These are phyloP conservation scores for Phalaenopsis aphrodite DNA, from an alignment of 106 monocot species.

Conservation along the genomic window DNA sequence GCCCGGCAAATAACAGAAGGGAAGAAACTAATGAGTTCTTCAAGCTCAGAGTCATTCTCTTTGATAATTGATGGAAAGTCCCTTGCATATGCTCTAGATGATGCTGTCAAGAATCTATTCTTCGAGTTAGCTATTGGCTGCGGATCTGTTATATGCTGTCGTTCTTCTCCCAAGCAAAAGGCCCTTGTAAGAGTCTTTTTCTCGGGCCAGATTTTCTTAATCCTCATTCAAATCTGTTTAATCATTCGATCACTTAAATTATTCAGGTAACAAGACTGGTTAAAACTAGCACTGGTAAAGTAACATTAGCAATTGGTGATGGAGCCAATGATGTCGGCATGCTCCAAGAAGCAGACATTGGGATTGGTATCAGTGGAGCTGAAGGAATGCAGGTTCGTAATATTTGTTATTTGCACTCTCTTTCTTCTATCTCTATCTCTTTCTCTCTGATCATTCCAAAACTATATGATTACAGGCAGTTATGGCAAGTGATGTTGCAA, in stretches of 20 bases:
- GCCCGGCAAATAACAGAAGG: constrained; percentile 59
- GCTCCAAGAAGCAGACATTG: constrained; percentile 99
- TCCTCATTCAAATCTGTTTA: background rate
- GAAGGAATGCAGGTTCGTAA: constrained; percentile 93
- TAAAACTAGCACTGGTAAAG: constrained; percentile 56
- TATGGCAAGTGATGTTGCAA: constrained; percentile 63
- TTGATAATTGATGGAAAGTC: constrained; percentile 91
- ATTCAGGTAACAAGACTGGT: constrained; percentile 88
- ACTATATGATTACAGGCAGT: constrained; percentile 50
- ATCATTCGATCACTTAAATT: background rate
- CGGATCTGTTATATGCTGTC: constrained; percentile 95
- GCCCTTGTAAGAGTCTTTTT: constrained; percentile 57
- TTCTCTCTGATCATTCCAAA: background rate
- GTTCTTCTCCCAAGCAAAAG: constrained; percentile 92
- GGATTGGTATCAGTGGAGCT: constrained; percentile 85
- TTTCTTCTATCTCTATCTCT: background rate
- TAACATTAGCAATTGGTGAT: constrained; percentile 82
- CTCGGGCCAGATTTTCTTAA: background rate
- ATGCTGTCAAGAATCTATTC: constrained; percentile 52
- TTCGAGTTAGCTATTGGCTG: constrained; percentile 59
- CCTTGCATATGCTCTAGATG: constrained; percentile 70
- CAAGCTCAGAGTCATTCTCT: constrained; percentile 47
- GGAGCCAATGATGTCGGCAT: constrained; percentile 99
- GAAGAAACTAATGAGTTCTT: constrained; percentile 21
- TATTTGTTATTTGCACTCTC: background rate